Conservation (phyloP, 2,329 filamentous ascomycete genomes). For the Neurospora crassa region DNA sequence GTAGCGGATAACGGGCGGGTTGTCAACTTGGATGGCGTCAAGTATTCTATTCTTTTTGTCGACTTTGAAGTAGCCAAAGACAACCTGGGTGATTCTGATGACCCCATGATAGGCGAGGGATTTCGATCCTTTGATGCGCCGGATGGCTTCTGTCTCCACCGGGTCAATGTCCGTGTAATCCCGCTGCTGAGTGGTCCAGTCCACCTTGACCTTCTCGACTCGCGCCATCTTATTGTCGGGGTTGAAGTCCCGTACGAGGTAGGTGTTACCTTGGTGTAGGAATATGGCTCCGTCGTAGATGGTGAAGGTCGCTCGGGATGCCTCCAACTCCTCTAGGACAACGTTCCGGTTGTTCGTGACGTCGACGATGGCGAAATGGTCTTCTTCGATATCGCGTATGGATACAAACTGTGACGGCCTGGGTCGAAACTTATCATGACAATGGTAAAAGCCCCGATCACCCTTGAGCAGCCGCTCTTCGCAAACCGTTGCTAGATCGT, state of each 20-base stretch:
- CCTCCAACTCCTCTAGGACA: constrained; percentile 92
- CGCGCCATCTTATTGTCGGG: constrained; percentile 74
- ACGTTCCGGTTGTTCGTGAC: constrained; percentile 72
- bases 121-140: constrained; percentile 52
- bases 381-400: constrained; percentile 79
- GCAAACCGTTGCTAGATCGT: constrained; percentile 61
- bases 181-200: constrained; percentile 89
- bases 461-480: constrained; percentile 65
- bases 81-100: constrained; percentile 77
- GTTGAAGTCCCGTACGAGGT: constrained; percentile 81
- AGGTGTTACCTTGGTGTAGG: constrained; percentile 88
- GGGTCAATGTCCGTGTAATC: constrained; percentile 94
- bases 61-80: constrained; percentile 97
- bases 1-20: constrained; percentile 76
- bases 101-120: constrained; percentile 75
- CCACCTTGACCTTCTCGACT: constrained; percentile 81
- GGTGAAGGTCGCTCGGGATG: constrained; percentile 87
- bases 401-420: constrained; percentile 73
- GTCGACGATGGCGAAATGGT: constrained; percentile 92
- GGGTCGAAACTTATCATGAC: constrained; percentile 79
- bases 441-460: constrained; percentile 76
- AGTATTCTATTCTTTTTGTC: constrained; percentile 76
- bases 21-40: constrained; percentile 87
- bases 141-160: constrained; percentile 80
- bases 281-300: constrained; percentile 97